phyloP scores from a whole-genome alignment of 345 rosid species.

The Cardamine chenopodiifolia region DNA sequence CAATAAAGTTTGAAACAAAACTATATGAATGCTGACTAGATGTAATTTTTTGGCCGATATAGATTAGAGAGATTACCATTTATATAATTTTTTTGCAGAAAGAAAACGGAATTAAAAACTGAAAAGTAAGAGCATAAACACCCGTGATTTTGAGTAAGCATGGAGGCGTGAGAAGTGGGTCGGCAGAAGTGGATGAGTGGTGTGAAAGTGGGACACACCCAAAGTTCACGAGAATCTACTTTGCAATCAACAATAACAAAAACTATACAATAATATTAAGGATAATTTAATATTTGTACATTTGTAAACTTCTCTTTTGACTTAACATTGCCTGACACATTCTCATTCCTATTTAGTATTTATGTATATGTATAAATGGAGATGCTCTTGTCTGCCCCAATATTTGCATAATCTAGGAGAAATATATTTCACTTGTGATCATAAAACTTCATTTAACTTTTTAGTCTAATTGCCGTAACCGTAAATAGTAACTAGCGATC shows the following conservation, averaged over 20 bases:
- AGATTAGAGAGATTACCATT: background rate
- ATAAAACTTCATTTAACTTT: background rate
- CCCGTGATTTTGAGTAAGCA: constrained; percentile 37
- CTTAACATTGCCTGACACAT: constrained; percentile 25
- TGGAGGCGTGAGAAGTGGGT: constrained; percentile 43
- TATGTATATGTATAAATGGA: background rate
- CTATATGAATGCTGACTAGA: constrained; percentile 23
- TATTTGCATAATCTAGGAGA: background rate
- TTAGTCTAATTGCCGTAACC: background rate
- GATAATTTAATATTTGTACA: background rate
- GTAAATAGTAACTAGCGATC: background rate
- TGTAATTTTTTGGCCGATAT: constrained; percentile 1
- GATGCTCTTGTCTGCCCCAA: constrained; percentile 10
- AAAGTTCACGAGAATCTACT: constrained; percentile 39
- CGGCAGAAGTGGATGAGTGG: constrained; percentile 41
- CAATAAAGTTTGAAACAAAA: constrained; percentile 3
- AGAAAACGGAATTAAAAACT: constrained; percentile 20
- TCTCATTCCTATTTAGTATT: background rate
- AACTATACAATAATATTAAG: constrained; percentile 3
- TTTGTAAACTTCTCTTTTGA: constrained; percentile 31
- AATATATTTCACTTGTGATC: background rate
- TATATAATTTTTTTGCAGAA: too few species aligned
- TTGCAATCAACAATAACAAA: background rate
- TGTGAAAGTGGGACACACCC: constrained; percentile 33
- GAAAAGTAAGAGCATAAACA: constrained; percentile 16